Conservation (phyloP, 139 green algal genomes). For the Chlamydomonas sphaeroides region DNA sequence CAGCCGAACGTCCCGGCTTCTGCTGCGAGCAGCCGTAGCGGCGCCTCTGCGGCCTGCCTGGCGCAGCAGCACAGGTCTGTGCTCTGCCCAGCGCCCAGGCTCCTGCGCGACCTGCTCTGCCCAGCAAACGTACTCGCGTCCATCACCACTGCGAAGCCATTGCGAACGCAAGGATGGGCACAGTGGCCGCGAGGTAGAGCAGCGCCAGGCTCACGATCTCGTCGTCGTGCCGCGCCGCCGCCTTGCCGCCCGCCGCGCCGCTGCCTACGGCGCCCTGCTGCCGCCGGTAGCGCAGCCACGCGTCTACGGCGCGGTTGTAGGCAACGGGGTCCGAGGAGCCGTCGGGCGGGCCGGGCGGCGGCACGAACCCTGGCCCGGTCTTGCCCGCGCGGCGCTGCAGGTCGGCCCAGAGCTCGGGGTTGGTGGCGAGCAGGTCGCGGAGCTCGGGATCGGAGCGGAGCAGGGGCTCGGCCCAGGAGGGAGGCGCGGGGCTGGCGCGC, state of each 20-base stretch:
- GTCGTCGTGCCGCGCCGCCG: neutral
- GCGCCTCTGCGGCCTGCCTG: too few relatives aligned
- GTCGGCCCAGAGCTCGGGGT: conserved; percentile 29
- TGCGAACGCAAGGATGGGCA: conserved; percentile 17
- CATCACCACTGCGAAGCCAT: neutral
- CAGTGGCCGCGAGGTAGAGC: neutral
- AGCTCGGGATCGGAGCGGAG: conserved; percentile 2
- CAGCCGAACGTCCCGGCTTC: too few relatives aligned
- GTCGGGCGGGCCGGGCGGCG: neutral
- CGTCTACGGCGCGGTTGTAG: conserved; percentile 13
- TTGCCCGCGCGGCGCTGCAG: conserved; percentile 30
- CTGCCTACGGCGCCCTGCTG: neutral
- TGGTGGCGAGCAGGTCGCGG: neutral
- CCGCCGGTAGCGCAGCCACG: conserved; percentile 24
- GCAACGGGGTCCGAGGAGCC: neutral
- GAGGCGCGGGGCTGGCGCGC: neutral
- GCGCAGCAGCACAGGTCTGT: too few relatives aligned
- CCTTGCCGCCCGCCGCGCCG: neutral
- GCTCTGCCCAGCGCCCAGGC: too few relatives aligned
- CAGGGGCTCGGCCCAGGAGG: conserved; percentile 6
- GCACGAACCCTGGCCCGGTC: neutral
- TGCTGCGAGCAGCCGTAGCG: too few relatives aligned
- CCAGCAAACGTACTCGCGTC: too few relatives aligned
- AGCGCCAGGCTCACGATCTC: conserved; percentile 24
- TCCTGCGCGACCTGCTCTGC: too few relatives aligned